Conservation (phyloP, 2,329 filamentous ascomycete species). For the Penicillium sp. region DNA sequence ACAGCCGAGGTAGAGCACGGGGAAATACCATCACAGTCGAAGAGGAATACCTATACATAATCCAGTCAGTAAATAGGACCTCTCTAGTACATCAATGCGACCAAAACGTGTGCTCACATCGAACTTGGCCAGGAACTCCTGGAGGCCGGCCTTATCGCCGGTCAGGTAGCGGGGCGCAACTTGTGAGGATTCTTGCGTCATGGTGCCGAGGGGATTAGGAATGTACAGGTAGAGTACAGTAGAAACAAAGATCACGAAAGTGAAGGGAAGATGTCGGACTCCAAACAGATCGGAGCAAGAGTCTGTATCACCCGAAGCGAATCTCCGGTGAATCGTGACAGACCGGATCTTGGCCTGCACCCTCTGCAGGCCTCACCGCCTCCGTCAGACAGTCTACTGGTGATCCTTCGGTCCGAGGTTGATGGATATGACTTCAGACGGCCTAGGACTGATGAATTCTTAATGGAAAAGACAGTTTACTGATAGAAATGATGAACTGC, state of each 20-base stretch:
- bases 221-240: background rate
- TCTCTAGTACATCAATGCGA: background rate
- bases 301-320: conserved; percentile 15
- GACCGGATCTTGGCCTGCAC: too few relatives aligned
- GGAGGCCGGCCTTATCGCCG: conserved; percentile 66
- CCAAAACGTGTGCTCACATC: conserved; percentile 58
- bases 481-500: too few relatives aligned
- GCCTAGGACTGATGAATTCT: too few relatives aligned
- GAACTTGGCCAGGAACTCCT: conserved; percentile 78
- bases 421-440: too few relatives aligned
- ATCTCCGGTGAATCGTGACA: conserved; percentile 19
- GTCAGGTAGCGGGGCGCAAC: conserved; percentile 55
- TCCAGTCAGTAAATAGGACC: conserved; percentile 14
- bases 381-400: too few relatives aligned
- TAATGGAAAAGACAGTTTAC: too few relatives aligned
- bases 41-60: conserved; percentile 64
- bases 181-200: conserved; percentile 8
- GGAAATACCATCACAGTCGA: conserved; percentile 84
- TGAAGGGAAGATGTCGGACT: background rate
- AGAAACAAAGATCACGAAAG: background rate
- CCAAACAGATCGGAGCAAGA: background rate
- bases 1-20: conserved; percentile 1
- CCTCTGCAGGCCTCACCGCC: too few relatives aligned
- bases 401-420: too few relatives aligned
- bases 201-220: background rate